Conservation (phyloP, 2,329 filamentous ascomycete genomes). For the Myriosclerotinia scirpicola region DNA sequence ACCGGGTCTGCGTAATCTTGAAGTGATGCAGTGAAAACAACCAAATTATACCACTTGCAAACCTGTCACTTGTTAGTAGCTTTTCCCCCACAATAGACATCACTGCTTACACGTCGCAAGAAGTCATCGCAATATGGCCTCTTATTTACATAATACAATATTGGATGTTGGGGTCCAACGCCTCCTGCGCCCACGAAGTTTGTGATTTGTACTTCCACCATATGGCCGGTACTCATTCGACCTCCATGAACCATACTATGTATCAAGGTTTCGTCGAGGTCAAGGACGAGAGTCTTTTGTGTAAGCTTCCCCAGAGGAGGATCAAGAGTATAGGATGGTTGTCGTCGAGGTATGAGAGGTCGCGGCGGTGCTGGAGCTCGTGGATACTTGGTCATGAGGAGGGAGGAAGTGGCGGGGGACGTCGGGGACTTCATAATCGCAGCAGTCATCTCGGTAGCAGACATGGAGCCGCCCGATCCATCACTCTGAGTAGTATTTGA, state of each 20-base stretch:
- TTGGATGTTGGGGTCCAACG: constrained; percentile 85
- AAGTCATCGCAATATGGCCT: constrained; percentile 97
- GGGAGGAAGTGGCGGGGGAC: constrained; percentile 64
- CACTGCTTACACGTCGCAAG: constrained; percentile 67
- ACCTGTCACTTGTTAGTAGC: constrained; percentile 54
- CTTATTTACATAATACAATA: constrained; percentile 98
- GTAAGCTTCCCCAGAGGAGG: constrained; percentile 54
- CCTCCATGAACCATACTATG: constrained; percentile 98
- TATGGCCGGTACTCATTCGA: constrained; percentile 93
- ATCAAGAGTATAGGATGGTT: constrained; percentile 77
- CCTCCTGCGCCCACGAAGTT: constrained; percentile 67
- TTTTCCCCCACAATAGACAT: neutral
- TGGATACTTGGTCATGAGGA: constrained; percentile 81
- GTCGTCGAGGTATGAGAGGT: constrained; percentile 82
- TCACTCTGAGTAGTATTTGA: constrained; percentile 47
- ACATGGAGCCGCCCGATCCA: constrained; percentile 39
- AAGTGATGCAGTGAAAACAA: constrained; percentile 94
- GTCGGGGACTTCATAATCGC: constrained; percentile 92
- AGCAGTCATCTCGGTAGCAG: constrained; percentile 54
- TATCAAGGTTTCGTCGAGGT: constrained; percentile 95
- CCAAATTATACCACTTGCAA: constrained; percentile 96
- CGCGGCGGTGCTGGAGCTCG: constrained; percentile 85
- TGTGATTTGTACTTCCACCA: constrained; percentile 94
- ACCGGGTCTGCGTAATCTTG: constrained; percentile 99
- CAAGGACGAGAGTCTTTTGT: constrained; percentile 91